A percentile compares a stretch with the other conserved stretches of the same genome.
Evolutionary conservation across 2,329 filamentous ascomycete genomes (phyloP).

Genomic region (Arachnopeziza araneosa): DNA sequence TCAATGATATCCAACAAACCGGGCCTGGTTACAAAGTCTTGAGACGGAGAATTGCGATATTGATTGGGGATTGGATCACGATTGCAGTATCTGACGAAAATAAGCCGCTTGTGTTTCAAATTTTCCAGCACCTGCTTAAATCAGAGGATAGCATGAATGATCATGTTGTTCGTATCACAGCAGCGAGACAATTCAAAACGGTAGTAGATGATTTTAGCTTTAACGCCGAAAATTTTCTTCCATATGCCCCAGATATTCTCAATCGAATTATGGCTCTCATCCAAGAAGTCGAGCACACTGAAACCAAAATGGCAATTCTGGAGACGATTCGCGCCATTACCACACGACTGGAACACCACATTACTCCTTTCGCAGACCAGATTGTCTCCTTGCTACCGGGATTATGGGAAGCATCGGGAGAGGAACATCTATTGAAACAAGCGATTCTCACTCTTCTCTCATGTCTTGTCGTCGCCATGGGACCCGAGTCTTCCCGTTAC

Average conservation of each 20-base stretch:
- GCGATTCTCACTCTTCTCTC: slow-evolving; percentile 81
- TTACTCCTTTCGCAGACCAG: slow-evolving; percentile 64
- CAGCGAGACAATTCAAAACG: slow-evolving; percentile 75
- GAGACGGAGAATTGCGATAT: slow-evolving; percentile 78
- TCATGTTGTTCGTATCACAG: slow-evolving; percentile 84
- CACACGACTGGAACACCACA: slow-evolving; percentile 71
- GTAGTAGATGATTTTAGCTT: slow-evolving; percentile 85
- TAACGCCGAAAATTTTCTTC: slow-evolving; percentile 64
- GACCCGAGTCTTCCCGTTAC: slow-evolving; percentile 68
- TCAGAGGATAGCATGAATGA: slow-evolving; percentile 76
- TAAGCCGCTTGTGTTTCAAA: slow-evolving; percentile 73
- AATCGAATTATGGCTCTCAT: slow-evolving; percentile 71
- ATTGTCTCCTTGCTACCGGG: slow-evolving; percentile 75
- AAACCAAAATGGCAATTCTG: slow-evolving; percentile 85
- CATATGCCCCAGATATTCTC: slow-evolving; percentile 70
- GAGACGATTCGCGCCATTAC: slow-evolving; percentile 81
- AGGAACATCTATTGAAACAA: slow-evolving; percentile 87
- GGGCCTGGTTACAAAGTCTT: slow-evolving; percentile 69
- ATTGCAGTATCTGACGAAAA: slow-evolving; percentile 66
- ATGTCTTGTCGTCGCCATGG: slow-evolving; percentile 81
- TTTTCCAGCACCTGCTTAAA: slow-evolving; percentile 82
- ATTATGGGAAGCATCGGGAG: slow-evolving; percentile 77
- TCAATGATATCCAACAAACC: slow-evolving; percentile 66
- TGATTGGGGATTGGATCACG: slow-evolving; percentile 84
- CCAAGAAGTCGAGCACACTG: slow-evolving; percentile 70